phyloP scores from a whole-genome alignment of 192 early-diverging fungal species.

The Neocallimastix lanati region DNA sequence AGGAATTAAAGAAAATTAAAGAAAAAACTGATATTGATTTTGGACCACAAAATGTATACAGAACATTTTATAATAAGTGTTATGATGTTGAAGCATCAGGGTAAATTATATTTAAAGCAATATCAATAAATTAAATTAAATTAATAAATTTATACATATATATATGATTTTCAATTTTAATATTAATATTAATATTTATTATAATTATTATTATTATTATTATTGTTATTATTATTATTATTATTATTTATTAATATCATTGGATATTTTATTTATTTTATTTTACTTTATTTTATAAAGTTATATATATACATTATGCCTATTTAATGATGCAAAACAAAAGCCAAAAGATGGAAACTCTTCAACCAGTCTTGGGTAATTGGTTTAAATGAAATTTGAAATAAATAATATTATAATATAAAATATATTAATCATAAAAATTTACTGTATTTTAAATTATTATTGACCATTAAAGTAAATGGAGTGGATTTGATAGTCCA shows the following conservation, averaged over 20 bases:
- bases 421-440: background rate
- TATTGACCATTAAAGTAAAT: background rate
- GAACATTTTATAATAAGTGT: conserved; percentile 49
- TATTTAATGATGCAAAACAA: conserved; percentile 61
- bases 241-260: background rate
- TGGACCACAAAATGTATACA: conserved; percentile 50
- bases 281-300: conserved; percentile 2
- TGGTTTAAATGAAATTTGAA: too few species aligned
- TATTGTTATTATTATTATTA: too few species aligned
- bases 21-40: conserved; percentile 43
- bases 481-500: conserved; percentile 17
- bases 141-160: too few species aligned
- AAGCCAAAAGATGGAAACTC: conserved; percentile 36
- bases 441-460: too few species aligned
- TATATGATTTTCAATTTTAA: too few species aligned
- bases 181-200: too few species aligned
- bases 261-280: background rate
- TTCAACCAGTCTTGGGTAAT: conserved; percentile 34
- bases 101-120: too few species aligned
- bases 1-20: conserved; percentile 13
- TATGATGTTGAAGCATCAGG: conserved; percentile 42
- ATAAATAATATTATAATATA: too few species aligned
- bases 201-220: background rate
- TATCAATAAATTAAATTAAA: too few species aligned
- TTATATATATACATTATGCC: conserved; percentile 54